Percentiles rank a stretch among this genome's conserved stretches.
These are phyloP conservation scores for Cladophialophora carrionii DNA, from an alignment of 2,329 filamentous ascomycete species.

Conservation along the genomic window DNA sequence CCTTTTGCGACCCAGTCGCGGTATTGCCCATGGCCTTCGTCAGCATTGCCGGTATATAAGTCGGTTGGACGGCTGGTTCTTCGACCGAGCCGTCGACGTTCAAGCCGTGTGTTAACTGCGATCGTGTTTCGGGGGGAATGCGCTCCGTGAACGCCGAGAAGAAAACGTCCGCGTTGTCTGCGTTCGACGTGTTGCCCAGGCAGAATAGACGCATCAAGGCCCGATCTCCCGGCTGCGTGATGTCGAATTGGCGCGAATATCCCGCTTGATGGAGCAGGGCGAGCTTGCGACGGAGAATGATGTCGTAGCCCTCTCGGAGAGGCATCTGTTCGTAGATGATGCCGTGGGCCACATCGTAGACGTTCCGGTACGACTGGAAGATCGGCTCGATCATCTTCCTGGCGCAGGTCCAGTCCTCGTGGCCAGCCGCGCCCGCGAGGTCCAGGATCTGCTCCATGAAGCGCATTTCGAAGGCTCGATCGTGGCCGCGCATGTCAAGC, in stretches of 20 bases:
- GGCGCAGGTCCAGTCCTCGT: constrained; percentile 37
- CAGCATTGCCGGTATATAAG: constrained; percentile 46
- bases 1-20: constrained; percentile 10
- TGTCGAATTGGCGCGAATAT: constrained; percentile 38
- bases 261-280: constrained; percentile 37
- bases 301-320: constrained; percentile 42
- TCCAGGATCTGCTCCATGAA: constrained; percentile 47
- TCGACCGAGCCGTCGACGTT: constrained; percentile 43
- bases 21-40: constrained; percentile 36
- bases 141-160: constrained; percentile 36
- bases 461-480: constrained; percentile 42
- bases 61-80: constrained; percentile 43
- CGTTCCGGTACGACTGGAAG: constrained; percentile 40
- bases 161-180: constrained; percentile 40
- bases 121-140: constrained; percentile 31
- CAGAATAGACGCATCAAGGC: constrained; percentile 46
- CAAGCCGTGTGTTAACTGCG: constrained; percentile 40
- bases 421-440: constrained; percentile 45
- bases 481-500: constrained; percentile 36
- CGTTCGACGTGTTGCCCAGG: constrained; percentile 42
- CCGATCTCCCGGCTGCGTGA: constrained; percentile 36
- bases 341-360: constrained; percentile 39
- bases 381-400: constrained; percentile 42
- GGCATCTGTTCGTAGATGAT: constrained; percentile 37
- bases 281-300: constrained; percentile 39